Percentiles rank a stretch among this genome's conserved stretches.
These are phyloP conservation scores for Musa schizocarpa DNA, from an alignment of 176 grass and related monocot species.

Conservation along the genomic window DNA sequence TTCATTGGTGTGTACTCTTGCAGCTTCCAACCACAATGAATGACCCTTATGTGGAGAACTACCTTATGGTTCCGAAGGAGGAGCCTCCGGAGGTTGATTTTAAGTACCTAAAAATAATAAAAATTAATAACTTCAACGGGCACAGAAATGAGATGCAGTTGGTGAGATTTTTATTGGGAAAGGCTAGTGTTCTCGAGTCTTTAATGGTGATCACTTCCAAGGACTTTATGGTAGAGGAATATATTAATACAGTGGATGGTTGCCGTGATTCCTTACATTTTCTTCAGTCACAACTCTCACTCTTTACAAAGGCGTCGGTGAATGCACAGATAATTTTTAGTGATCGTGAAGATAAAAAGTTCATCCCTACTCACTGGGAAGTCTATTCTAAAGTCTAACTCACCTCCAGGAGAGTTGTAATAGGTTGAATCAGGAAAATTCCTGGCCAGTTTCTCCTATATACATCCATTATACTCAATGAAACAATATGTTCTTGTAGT, in stretches of 20 bases:
- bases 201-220: constrained; percentile 41
- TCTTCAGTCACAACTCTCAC: constrained; percentile 26
- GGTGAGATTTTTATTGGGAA: constrained; percentile 51
- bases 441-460: not conserved
- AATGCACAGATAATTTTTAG: constrained; percentile 43
- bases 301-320: constrained; percentile 45
- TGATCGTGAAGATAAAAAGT: constrained; percentile 29
- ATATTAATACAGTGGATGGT: constrained; percentile 25
- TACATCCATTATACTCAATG: not conserved
- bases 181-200: constrained; percentile 34
- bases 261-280: constrained; percentile 13
- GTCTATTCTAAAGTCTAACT: constrained; percentile 64
- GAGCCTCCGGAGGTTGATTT: constrained; percentile 49
- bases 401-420: constrained; percentile 1
- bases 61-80: constrained; percentile 45
- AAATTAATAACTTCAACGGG: constrained; percentile 76
- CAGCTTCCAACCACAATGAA: constrained; percentile 57
- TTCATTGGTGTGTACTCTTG: constrained; percentile 1
- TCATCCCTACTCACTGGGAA: constrained; percentile 56
- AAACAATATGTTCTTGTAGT: not conserved
- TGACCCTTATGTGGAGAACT: constrained; percentile 56
- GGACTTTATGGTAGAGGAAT: constrained; percentile 37
- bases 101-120: constrained; percentile 51
- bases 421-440: not conserved
- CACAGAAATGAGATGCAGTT: constrained; percentile 59